A percentile compares a stretch with the other conserved stretches of the same genome.
These are phyloP conservation scores for Boletus rufocinnamomeus DNA, from an alignment of 768 basidiomycete species.

Conservation along the genomic window DNA sequence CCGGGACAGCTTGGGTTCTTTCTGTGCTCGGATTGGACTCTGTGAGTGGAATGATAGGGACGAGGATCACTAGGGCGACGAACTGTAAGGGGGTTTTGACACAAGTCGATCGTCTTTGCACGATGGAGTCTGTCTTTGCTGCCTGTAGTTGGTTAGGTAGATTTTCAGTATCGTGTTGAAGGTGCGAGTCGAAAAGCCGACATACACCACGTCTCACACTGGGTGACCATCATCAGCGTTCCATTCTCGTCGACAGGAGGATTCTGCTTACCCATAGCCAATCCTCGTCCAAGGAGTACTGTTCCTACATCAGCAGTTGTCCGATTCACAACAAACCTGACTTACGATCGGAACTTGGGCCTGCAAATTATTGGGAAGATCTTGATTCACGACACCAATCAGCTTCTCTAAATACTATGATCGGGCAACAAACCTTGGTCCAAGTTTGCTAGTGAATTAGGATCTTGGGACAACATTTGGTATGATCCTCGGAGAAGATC, in stretches of 20 bases:
- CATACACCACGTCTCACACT: slow-evolving; percentile 99
- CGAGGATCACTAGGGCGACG: slow-evolving; percentile 25
- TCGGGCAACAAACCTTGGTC: slow-evolving; percentile 69
- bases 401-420: not conserved
- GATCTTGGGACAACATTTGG: slow-evolving; percentile 92
- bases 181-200: slow-evolving; percentile 10
- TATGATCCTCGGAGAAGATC: slow-evolving; percentile 91
- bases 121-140: slow-evolving; percentile 80
- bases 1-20: slow-evolving; percentile 93
- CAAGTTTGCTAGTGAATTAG: slow-evolving; percentile 89
- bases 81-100: slow-evolving; percentile 94
- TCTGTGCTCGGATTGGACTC: slow-evolving; percentile 48
- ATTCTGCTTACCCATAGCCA: slow-evolving; percentile 86
- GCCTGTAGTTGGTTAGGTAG: slow-evolving; percentile 41
- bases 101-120: slow-evolving; percentile 91
- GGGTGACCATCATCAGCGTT: slow-evolving; percentile 6
- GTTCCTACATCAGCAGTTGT: slow-evolving; percentile 5
- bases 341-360: slow-evolving; percentile 89
- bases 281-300: slow-evolving; percentile 88
- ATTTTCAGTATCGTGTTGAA: not conserved
- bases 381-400: slow-evolving; percentile 39
- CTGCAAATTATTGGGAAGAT: slow-evolving; percentile 96
- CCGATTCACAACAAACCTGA: slow-evolving; percentile 10
- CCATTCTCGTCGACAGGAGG: not conserved
- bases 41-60: not conserved